phyloP scores from a whole-genome alignment of 352 stramenopile genomes.

The Globisporangium paroecandrum region DNA sequence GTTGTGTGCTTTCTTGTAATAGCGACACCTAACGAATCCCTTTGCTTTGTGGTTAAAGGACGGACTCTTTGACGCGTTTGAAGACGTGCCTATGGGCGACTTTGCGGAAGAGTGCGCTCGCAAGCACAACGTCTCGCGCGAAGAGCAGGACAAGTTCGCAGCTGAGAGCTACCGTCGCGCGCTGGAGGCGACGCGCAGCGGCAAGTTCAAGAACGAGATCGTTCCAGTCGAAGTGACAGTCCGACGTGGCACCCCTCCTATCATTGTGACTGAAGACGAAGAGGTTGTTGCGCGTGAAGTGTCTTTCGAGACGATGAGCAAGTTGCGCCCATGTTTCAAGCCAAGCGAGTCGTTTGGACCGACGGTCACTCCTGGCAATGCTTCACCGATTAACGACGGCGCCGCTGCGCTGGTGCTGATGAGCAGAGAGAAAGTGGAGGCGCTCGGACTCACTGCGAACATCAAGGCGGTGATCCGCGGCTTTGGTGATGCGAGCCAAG shows the following conservation, averaged over 20 bases:
- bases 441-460: conserved; percentile 46
- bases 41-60: conserved; percentile 66
- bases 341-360: conserved; percentile 56
- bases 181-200: conserved; percentile 32
- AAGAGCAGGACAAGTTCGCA: conserved; percentile 93
- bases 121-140: conserved; percentile 80
- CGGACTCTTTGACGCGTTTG: conserved; percentile 92
- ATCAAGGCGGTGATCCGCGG: conserved; percentile 66
- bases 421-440: conserved; percentile 69
- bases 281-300: conserved; percentile 78
- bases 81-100: conserved; percentile 93
- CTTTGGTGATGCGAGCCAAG: conserved; percentile 72
- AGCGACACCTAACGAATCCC: neutral
- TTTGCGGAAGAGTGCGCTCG: conserved; percentile 91
- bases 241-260: conserved; percentile 28
- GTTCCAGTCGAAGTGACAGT: conserved; percentile 73
- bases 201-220: conserved; percentile 84
- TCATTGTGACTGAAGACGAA: conserved; percentile 77
- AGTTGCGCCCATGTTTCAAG: conserved; percentile 90
- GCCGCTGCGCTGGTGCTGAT: conserved; percentile 93
- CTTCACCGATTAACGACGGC: conserved; percentile 95
- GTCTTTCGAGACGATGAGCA: conserved; percentile 83
- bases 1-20: neutral
- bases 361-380: conserved; percentile 94
- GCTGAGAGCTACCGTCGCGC: conserved; percentile 90